Evolutionary conservation across 2,329 filamentous ascomycete genomes (phyloP).

Genomic region (Botrytis tulipae): DNA sequence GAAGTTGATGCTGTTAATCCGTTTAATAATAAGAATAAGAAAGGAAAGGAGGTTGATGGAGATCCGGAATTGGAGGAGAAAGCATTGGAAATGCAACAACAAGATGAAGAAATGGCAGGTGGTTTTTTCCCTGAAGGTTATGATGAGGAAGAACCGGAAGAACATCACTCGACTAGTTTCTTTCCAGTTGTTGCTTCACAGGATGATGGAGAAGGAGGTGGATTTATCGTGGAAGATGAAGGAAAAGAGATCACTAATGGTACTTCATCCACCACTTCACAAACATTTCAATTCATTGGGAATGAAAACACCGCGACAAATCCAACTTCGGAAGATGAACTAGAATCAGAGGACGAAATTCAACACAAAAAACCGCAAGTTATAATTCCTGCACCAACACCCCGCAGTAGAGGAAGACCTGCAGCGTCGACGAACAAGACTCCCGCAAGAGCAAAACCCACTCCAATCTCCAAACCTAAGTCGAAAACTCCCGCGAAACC

Average conservation of each 20-base stretch:
- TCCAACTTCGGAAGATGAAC: not conserved
- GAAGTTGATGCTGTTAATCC: conserved; percentile 56
- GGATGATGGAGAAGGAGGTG: conserved; percentile 32
- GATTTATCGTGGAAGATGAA: conserved; percentile 35
- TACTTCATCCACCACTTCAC: not conserved
- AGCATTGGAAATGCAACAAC: conserved; percentile 35
- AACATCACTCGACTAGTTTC: conserved; percentile 29
- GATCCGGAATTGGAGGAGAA: conserved; percentile 32
- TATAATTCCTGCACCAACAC: conserved; percentile 11
- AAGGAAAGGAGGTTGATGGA: conserved; percentile 29
- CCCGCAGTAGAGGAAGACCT: conserved; percentile 29
- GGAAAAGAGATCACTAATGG: conserved; percentile 20
- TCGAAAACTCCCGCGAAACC: conserved; percentile 17
- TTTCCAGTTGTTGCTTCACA: conserved; percentile 36
- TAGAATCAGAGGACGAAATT: conserved; percentile 24
- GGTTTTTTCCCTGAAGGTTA: conserved; percentile 60
- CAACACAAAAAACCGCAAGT: conserved; percentile 19
- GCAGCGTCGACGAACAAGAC: conserved; percentile 24
- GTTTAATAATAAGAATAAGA: conserved; percentile 45
- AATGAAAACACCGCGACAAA: conserved; percentile 21
- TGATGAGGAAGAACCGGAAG: conserved; percentile 46
- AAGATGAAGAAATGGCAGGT: conserved; percentile 55
- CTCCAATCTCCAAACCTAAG: conserved; percentile 14
- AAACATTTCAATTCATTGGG: conserved; percentile 30
- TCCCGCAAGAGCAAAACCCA: not conserved